Percentiles rank a stretch among this genome's conserved stretches.
Conservation (phyloP, 257 asterid genomes). For the Capsicum baccatum region DNA sequence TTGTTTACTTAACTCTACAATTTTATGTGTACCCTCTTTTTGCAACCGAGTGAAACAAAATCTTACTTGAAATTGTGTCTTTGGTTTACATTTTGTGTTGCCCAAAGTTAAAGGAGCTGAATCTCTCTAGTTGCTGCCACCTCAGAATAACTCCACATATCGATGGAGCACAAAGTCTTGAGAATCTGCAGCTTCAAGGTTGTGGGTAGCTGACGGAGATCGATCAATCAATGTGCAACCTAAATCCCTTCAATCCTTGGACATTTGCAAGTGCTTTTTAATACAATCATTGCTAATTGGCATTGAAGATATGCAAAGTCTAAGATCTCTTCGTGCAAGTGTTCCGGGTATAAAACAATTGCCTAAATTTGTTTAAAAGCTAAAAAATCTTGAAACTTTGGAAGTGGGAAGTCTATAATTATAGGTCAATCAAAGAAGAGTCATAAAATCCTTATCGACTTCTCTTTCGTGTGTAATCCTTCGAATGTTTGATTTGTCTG, state of each 20-base stretch:
- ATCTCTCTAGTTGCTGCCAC: background rate
- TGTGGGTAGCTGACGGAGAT: background rate
- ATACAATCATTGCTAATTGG: background rate
- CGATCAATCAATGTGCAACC: constrained; percentile 3
- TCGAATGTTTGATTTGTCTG: background rate
- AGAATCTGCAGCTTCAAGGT: background rate
- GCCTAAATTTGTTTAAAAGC: background rate
- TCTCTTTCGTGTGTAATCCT: background rate
- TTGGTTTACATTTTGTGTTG: background rate
- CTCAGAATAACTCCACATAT: background rate
- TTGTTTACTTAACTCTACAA: background rate
- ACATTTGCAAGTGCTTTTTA: background rate
- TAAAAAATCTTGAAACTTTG: background rate
- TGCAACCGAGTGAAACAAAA: background rate
- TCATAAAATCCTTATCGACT: background rate
- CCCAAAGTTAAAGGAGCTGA: background rate
- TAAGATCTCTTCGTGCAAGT: background rate
- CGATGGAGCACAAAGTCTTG: background rate
- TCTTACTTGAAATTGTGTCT: background rate
- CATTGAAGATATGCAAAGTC: background rate
- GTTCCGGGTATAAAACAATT: too few species aligned
- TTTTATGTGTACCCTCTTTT: background rate
- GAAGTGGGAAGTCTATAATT: background rate
- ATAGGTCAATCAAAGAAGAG: background rate
- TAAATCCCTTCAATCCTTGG: background rate